Conservation (phyloP, 2,329 filamentous ascomycete genomes). For the Pseudogymnoascus sp. region DNA sequence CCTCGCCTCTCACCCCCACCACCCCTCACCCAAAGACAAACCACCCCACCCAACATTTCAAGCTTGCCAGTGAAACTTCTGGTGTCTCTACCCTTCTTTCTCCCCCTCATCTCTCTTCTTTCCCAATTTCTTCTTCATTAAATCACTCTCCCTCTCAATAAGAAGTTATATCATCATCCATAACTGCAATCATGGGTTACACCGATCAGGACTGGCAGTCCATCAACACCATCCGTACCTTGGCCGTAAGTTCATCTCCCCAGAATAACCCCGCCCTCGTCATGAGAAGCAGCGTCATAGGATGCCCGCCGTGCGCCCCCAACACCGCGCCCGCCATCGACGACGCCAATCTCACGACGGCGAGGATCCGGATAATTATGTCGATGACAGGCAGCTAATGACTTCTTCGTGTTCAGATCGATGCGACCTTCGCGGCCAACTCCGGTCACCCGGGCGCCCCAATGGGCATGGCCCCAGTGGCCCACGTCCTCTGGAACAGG, state of each 20-base stretch:
- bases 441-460: constrained; percentile 97
- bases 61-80: constrained; percentile 4
- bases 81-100: not conserved
- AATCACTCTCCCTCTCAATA: not conserved
- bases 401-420: constrained; percentile 55
- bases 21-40: not conserved
- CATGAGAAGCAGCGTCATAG: constrained; percentile 10
- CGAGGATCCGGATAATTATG: not conserved
- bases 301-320: not conserved
- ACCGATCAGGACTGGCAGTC: constrained; percentile 79
- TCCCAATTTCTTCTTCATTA: not conserved
- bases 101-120: not conserved
- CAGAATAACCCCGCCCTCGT: constrained; percentile 31
- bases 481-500: constrained; percentile 97
- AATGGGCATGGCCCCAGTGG: constrained; percentile 61
- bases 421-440: constrained; percentile 95
- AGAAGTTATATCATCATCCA: not conserved
- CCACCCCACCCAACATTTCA: constrained; percentile 3
- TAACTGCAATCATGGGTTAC: constrained; percentile 67
- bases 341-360: not conserved
- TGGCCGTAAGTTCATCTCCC: constrained; percentile 65
- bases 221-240: constrained; percentile 95
- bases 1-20: not conserved
- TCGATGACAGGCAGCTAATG: not conserved
- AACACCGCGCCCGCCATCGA: not conserved